Base-by-base conservation (phyloP, 805 yeast species). In the Wickerhamiella qilinensis region DNA sequence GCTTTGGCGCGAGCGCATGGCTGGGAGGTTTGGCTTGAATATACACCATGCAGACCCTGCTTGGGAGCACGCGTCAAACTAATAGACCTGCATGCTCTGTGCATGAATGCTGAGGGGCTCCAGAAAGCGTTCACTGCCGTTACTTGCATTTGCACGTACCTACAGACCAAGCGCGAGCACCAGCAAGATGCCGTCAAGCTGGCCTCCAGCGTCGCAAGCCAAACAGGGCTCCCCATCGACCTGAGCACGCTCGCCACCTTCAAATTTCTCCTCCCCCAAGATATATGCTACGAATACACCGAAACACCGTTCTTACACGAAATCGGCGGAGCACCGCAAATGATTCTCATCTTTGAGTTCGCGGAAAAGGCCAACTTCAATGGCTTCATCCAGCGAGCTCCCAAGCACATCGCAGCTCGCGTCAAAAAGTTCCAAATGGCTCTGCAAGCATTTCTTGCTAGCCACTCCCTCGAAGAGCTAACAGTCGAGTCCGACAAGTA, bases 311-410 rank as follows among this genome's bases (percentile, higher is more conserved):
- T 70, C 43, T 57, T 61, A 33, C 38, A 55, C 8, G 59, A 58
- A 3, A 50, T 44, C 14, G 58, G 55, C 14, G 51, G 48, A 5
- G 50, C 48, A 1, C 60, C 60, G 11, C 54, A 61, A 17, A 85
- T 77, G 45, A 50, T 81, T 7, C 60, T 86, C 20, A 63, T 82
- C 1, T 79, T 86, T 51, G 86, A 79, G 46, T 82, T 86, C 54
- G 64, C 72, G 15, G 94, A 86, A 79, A 12, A 63, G 67, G 54
- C 12, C 52, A 49, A 27, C 41, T 52, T 68, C 49, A 69, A 62
- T 41, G 27, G 40, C 19, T 17, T 31, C n/a, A n/a, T 16, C 3
- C 29, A 35, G 17, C 38, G 43, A 12, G 20, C 43, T n/a, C 38
- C 30, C 2, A 20, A 30, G 20, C 18, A 41, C 4, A 44, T 51